Base-by-base conservation (phyloP, 441 rosid species). In the Adansonia rubrostipa region DNA sequence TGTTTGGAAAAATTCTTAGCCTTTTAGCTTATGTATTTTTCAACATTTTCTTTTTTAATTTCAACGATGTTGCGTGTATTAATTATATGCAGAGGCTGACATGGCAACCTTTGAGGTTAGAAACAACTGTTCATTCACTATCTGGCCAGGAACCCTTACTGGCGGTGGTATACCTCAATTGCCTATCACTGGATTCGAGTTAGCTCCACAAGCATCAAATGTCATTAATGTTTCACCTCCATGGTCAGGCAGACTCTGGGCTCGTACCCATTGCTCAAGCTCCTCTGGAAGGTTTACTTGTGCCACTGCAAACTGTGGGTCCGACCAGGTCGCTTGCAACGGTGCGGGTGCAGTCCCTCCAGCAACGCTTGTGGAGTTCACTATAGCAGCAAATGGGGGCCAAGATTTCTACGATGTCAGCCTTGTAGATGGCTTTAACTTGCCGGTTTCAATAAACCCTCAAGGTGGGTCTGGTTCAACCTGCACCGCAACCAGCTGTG, bases 361-460 rank as follows among this genome's bases (percentile, higher is more conserved):
- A 2, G 79, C 68, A 5, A 74, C 91, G 7, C 82, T 86, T 19
- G 79, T 58, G 0, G 86, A 84, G 42, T 78, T 84, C 60, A 84
- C 85, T 4, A 60, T 83, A 10, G 54, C 76, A 1, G 80, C 73
- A 0, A 62, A 54, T 10, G 75, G 77, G 0, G 77, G 67, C n/a
- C 69, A 71, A 68, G 89, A 78, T 73, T 85, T 67, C 80, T 78
- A 84, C 19, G 85, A 78, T 17, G 57, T 86, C 13, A 88, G 82
- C 77, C 67, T 88, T 0, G 88, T 80, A 14, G 87, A 83, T n/a
- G 89, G 90, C 20, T 89, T 79, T 73, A 86, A 88, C 81, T 64
- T 89, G 70, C 92, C 91, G 0, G 0, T 83, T 15, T 61, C 73
- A 6, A 72, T 86, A 2, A 76, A 73, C 19, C 76, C 89, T 3